These are phyloP conservation scores for Lepidium campestre DNA, from an alignment of 441 rosid species.

Conservation along the genomic window DNA sequence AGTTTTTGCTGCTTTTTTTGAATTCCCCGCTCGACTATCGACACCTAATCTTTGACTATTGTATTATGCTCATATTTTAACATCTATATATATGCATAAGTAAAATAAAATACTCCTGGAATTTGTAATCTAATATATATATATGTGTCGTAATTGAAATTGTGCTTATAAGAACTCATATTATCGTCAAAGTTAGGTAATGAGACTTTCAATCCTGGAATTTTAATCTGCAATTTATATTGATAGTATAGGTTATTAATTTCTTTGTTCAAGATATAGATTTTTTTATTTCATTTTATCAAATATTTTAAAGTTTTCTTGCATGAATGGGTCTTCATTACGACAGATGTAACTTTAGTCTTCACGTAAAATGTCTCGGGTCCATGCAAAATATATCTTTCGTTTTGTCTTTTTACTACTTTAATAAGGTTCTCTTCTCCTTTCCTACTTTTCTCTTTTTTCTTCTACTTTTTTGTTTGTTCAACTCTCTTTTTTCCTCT, in stretches of 20 bases:
- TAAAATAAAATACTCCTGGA: too few species aligned
- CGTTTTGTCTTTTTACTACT: constrained; percentile 33
- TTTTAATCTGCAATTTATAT: too few species aligned
- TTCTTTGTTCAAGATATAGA: too few species aligned
- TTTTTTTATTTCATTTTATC: too few species aligned
- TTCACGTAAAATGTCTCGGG: constrained; percentile 34
- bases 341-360: constrained; percentile 29
- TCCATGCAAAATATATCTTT: constrained; percentile 50
- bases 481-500: too few species aligned
- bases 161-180: too few species aligned
- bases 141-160: too few species aligned
- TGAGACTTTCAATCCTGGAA: too few species aligned
- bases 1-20: constrained; percentile 16
- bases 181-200: too few species aligned
- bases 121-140: too few species aligned
- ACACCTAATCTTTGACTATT: neutral
- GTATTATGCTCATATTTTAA: neutral
- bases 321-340: constrained; percentile 22
- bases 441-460: neutral
- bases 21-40: constrained; percentile 27
- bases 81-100: too few species aligned
- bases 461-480: neutral
- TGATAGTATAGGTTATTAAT: too few species aligned
- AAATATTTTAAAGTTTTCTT: neutral
- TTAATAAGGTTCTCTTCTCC: constrained; percentile 22